Conservation (phyloP, 805 yeast genomes). For the Nematodospora valgi region DNA sequence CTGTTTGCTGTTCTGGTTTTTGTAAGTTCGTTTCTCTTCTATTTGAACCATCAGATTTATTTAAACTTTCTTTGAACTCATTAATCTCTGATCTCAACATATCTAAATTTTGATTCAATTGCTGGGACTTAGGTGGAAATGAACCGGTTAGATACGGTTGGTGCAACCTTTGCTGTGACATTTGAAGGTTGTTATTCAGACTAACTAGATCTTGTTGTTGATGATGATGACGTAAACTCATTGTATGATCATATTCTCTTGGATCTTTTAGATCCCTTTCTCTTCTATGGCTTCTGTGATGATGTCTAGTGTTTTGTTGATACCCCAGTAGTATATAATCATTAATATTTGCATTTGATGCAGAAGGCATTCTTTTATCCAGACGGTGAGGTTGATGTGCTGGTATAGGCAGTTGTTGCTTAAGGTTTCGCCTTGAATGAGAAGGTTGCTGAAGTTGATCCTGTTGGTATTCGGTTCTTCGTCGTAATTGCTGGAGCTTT, state of each 20-base stretch:
- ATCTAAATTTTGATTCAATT: constrained; percentile 40
- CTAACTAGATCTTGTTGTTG: constrained; percentile 1
- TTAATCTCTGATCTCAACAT: constrained; percentile 40
- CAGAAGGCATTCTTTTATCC: constrained; percentile 8
- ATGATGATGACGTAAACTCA: neutral
- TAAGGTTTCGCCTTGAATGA: neutral
- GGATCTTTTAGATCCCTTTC: neutral
- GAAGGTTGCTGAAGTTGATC: neutral
- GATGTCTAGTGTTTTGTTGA: neutral
- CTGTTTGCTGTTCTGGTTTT: neutral
- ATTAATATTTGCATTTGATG: constrained; percentile 8
- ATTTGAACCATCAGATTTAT: constrained; percentile 17
- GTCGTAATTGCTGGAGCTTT: constrained; percentile 5
- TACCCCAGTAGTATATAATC: constrained; percentile 7
- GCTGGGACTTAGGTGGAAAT: constrained; percentile 21
- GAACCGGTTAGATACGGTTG: constrained; percentile 1
- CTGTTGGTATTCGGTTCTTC: constrained; percentile 4
- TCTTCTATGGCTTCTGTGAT: neutral
- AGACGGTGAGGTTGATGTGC: constrained; percentile 1
- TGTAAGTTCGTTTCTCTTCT: neutral
- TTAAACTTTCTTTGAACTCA: constrained; percentile 42
- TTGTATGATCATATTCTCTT: neutral
- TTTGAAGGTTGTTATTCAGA: neutral
- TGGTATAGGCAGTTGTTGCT: neutral
- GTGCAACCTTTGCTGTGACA: constrained; percentile 1